A percentile compares a stretch with the other conserved stretches of the same genome.
Evolutionary conservation across 2,329 filamentous ascomycete species (phyloP).

Genomic region (Coniochaeta sp.): DNA sequence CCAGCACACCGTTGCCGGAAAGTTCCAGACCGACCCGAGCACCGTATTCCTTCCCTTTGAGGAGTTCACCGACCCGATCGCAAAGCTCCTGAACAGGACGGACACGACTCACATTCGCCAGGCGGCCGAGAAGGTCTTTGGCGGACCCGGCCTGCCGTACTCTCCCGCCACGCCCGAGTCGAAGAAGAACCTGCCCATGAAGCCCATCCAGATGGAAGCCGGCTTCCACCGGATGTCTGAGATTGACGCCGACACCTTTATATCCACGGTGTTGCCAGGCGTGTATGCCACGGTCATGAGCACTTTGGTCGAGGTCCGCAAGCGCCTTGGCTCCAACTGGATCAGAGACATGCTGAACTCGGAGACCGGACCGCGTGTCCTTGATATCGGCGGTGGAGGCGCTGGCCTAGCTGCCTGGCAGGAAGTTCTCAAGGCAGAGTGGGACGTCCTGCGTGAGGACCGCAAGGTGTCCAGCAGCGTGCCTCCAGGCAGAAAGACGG

Average conservation of each 20-base stretch:
- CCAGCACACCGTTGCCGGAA: constrained; percentile 65
- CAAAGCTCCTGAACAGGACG: constrained; percentile 57
- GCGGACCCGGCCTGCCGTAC: constrained; percentile 67
- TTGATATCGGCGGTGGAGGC: constrained; percentile 70
- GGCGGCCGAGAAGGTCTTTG: constrained; percentile 67
- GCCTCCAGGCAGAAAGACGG: constrained; percentile 68
- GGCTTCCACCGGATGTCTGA: constrained; percentile 61
- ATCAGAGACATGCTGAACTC: constrained; percentile 56
- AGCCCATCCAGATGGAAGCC: constrained; percentile 57
- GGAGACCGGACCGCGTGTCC: constrained; percentile 50
- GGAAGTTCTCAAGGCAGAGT: constrained; percentile 74
- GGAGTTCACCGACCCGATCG: constrained; percentile 64
- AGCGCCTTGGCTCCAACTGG: constrained; percentile 66
- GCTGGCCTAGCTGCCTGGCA: constrained; percentile 70
- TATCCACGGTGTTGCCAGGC: constrained; percentile 63
- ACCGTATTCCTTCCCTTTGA: constrained; percentile 69
- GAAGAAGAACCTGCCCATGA: constrained; percentile 52
- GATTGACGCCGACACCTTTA: constrained; percentile 68
- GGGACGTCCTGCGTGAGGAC: constrained; percentile 58
- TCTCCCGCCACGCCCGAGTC: constrained; percentile 64
- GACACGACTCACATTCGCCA: constrained; percentile 69
- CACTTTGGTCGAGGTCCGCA: constrained; percentile 65
- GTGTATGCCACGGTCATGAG: constrained; percentile 63
- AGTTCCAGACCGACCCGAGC: constrained; percentile 64
- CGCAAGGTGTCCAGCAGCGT: constrained; percentile 32